Conservation (phyloP, 768 basidiomycete species). For the Lactifluus pinguis region DNA sequence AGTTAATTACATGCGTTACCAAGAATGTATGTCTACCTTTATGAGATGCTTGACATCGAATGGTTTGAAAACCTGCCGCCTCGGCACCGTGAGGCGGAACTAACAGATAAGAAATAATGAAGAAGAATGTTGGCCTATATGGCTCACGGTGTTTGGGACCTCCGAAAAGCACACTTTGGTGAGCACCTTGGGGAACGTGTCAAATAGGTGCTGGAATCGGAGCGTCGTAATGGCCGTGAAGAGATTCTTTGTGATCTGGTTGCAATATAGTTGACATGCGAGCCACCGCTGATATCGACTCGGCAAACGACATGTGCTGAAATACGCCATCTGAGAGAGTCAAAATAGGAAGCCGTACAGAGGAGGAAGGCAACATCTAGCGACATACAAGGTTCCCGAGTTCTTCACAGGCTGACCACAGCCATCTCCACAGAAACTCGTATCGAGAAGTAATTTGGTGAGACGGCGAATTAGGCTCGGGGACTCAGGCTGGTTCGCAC, state of each 20-base stretch:
- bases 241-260: slow-evolving; percentile 82
- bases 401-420: no score
- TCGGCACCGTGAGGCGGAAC: slow-evolving; percentile 47
- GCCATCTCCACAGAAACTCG: no score
- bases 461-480: no score
- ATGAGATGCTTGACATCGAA: slow-evolving; percentile 39
- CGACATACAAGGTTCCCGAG: no score
- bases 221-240: slow-evolving; percentile 61
- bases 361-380: no score
- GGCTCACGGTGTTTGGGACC: no score
- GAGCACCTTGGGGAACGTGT: no score
- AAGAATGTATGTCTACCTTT: slow-evolving; percentile 30
- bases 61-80: slow-evolving; percentile 31
- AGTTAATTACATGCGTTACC: slow-evolving; percentile 38
- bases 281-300: slow-evolving; percentile 96
- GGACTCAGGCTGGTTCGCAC: no score
- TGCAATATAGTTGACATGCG: slow-evolving; percentile 77
- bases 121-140: not conserved
- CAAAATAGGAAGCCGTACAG: no score
- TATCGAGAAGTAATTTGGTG: no score
- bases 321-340: slow-evolving; percentile 76
- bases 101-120: slow-evolving; percentile 17
- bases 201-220: no score
- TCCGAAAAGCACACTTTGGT: no score
- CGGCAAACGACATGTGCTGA: slow-evolving; percentile 95